Conservation (phyloP, 2,329 filamentous ascomycete species). For the Verticillium klebahnii region DNA sequence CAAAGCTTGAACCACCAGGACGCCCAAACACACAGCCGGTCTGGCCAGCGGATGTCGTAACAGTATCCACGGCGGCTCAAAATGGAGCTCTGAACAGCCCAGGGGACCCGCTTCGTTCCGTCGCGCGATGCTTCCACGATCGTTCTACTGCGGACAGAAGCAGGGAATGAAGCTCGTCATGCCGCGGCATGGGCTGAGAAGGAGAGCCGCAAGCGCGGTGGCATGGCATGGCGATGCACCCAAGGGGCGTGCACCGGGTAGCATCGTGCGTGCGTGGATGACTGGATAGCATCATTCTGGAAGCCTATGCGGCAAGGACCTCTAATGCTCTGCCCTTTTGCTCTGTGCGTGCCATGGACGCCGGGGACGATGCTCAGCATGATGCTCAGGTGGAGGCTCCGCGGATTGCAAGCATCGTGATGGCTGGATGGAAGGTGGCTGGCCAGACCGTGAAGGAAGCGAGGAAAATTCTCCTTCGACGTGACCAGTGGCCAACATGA, state of each 20-base stretch:
- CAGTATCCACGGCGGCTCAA: background rate
- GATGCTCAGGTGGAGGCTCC: background rate
- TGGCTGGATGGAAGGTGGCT: background rate
- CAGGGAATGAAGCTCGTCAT: background rate
- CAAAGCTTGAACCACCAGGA: background rate
- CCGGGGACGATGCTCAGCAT: background rate
- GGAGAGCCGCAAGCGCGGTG: background rate
- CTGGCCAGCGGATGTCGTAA: background rate
- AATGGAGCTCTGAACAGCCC: background rate
- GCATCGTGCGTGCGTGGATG: background rate
- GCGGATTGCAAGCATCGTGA: background rate
- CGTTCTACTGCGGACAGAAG: background rate
- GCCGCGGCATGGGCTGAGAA: background rate
- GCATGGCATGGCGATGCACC: background rate
- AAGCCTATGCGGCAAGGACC: background rate
- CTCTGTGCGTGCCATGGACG: background rate
- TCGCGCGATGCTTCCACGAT: slow-evolving; percentile 1
- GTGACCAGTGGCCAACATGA: background rate
- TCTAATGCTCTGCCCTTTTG: no score
- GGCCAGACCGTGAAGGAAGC: background rate
- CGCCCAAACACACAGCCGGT: background rate
- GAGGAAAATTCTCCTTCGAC: background rate
- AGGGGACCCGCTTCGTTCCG: slow-evolving; percentile 12
- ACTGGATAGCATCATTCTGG: slow-evolving; percentile 1
- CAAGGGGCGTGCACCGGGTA: background rate